Evolutionary conservation across 2,329 filamentous ascomycete genomes (phyloP), one percentile per base, ranked within the genome.

Genomic region (Didymella sp.): DNA sequence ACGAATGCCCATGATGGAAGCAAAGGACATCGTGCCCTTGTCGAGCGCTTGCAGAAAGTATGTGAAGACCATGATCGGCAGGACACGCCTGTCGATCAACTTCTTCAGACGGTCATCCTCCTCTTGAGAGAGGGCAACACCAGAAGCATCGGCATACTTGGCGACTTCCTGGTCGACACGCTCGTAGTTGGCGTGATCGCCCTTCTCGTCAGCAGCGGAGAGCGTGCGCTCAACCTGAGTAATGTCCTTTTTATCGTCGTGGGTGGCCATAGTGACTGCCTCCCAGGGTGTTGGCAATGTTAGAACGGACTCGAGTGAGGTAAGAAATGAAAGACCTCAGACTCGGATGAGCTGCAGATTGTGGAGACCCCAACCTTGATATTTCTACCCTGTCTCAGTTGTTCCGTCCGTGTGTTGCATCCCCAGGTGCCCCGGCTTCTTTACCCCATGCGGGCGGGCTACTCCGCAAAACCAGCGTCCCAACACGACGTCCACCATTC

Each of bases 41-140:
- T 89, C 87, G 42, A 89, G 80, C 42, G 86, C 83, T 37, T 76
- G 89, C 21, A 91, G 76, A 69, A 92, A 90, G 74, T 92, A 91
- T 0, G 88, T 90, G 44, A 83, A 73, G 55, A 92, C 82, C 89
- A 92, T 92, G 71, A 92, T 80, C 2, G 82, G 76, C 40, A 93
- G 77, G 2, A 92, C 83, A 28, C 89, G 84, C 59, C 79, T 82
- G 74, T 92, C 88, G 62, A 92, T 89, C 78, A 86, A 78, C 48
- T 75, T 81, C 60, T 85, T 86, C 49, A 92, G 79, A 27, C 87
- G 79, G 35, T 76, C 80, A 73, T 85, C 87, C 51, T 88, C 85
- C 56, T 84, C 85, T 1, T 80, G 76, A 3, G 82, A 79, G 66
- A 92, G 77, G 46, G 90, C 77, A 6, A 77, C 78, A 21, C 60